Evolutionary conservation across 2,329 filamentous ascomycete species (phyloP).

Genomic region (Teratosphaeriaceae sp.): DNA sequence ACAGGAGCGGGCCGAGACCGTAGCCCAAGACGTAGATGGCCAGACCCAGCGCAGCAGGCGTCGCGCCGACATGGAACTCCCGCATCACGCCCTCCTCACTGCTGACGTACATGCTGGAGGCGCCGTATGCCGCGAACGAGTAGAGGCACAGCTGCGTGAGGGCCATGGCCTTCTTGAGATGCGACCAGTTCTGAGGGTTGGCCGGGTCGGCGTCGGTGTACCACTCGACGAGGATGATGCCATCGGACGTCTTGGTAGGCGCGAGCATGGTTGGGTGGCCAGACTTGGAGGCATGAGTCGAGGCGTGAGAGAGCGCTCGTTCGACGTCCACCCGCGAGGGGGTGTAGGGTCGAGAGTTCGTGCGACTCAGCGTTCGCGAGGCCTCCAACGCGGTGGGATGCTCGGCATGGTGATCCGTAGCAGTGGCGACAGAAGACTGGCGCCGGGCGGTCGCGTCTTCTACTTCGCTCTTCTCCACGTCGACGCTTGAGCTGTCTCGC

Average conservation of each 20-base stretch:
- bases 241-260: conserved; percentile 39
- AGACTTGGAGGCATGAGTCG: background rate
- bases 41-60: conserved; percentile 66
- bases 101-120: conserved; percentile 31
- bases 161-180: conserved; percentile 6
- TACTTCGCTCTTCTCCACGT: background rate
- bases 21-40: conserved; percentile 20
- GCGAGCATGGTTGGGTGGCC: background rate
- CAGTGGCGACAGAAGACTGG: background rate
- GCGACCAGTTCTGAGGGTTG: conserved; percentile 1
- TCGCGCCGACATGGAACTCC: conserved; percentile 61
- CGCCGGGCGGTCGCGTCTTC: background rate
- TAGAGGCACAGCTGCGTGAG: conserved; percentile 56
- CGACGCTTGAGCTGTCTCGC: too few species aligned
- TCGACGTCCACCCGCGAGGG: background rate
- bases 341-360: background rate
- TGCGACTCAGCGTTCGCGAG: background rate
- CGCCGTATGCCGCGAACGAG: conserved; percentile 55
- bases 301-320: background rate
- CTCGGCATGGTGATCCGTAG: background rate
- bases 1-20: background rate
- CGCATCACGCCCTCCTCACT: conserved; percentile 47
- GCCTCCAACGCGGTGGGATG: background rate
- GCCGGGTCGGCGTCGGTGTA: conserved; percentile 30
- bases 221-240: conserved; percentile 45